Evolutionary conservation across 2,329 filamentous ascomycete species (phyloP), one percentile per base, ranked within the genome.

Genomic region (Hysterium pulicare): DNA sequence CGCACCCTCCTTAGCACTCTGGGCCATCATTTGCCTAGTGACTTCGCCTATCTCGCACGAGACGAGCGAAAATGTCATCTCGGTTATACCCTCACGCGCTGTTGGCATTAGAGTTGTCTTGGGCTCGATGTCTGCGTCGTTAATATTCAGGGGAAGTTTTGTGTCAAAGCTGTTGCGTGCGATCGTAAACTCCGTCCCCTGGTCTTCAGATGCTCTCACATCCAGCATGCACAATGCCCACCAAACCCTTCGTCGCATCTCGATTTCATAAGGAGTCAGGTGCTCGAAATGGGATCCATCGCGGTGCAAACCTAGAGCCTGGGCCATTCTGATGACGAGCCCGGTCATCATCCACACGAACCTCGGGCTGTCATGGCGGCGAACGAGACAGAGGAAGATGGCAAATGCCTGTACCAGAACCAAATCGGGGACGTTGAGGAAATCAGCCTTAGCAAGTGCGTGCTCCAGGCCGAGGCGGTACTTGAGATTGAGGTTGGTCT

Each of bases 301-400:
- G n/a, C 77, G 70, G 42, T 82, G 78, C 24, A 81, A 64, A 1
- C 78, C 77, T 19, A 81, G 65, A 8, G 73, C 71, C 23, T 77
- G 74, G 11, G 70, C 75, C 55, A 81, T 77, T 5, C 77, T 68
- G 15, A 81, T 75, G n/a, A 54, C 34, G 7, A 58, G 35, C 10
- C 51, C 51, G 10, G 45, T 46, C 40, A 54, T 47, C 49, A 50
- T 50, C 49, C 49, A 54, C 28, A 54, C 42, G 34, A 33, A 48
- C 28, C 41, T 46, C 19, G 47, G 49, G 33, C 42, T 48, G 30
- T 50, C 47, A 17, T 49, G 45, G n/a, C 50, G 45, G 19, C 50
- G 45, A 38, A 36, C 48, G 19, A 53, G 48, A 33, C 24, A 33
- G 31, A 53, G 38, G 23, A 53, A 53, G 15, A 53, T 23, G 20